Conservation (phyloP, 148 eudicot genomes). For the Pharnaceum exiguum region DNA sequence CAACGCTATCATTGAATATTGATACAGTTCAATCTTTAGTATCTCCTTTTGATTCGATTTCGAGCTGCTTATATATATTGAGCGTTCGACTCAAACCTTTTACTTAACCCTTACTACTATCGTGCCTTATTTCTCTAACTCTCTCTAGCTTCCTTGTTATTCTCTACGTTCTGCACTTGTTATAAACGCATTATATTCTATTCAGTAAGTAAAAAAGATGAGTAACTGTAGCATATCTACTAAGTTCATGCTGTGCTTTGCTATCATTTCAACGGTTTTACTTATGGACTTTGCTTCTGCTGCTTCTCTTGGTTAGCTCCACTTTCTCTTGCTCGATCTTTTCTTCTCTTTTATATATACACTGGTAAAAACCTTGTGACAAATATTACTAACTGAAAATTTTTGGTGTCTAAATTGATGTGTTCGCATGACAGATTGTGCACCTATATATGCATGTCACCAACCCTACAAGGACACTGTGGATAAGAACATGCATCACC, state of each 20-base stretch:
- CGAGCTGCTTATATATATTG: no score
- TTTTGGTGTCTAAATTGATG: no score
- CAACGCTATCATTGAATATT: slow-evolving; percentile 15
- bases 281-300: neutral
- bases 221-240: neutral
- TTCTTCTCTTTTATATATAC: neutral
- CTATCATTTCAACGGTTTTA: neutral
- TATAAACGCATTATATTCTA: neutral
- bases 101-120: no score
- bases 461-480: neutral
- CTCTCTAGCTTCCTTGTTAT: no score
- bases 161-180: neutral
- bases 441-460: slow-evolving; percentile 10
- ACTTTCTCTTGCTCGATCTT: neutral
- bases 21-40: neutral
- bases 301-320: neutral
- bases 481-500: neutral
- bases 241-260: neutral
- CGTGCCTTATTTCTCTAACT: no score
- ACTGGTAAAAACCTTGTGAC: no score
- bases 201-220: neutral
- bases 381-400: no score
- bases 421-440: slow-evolving; percentile 17
- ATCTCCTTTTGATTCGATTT: no score
- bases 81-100: no score